Percentiles rank a stretch among this genome's conserved stretches.
These are phyloP conservation scores for Fusarium aywerte DNA, from an alignment of 2,329 filamentous ascomycete genomes.

Conservation along the genomic window DNA sequence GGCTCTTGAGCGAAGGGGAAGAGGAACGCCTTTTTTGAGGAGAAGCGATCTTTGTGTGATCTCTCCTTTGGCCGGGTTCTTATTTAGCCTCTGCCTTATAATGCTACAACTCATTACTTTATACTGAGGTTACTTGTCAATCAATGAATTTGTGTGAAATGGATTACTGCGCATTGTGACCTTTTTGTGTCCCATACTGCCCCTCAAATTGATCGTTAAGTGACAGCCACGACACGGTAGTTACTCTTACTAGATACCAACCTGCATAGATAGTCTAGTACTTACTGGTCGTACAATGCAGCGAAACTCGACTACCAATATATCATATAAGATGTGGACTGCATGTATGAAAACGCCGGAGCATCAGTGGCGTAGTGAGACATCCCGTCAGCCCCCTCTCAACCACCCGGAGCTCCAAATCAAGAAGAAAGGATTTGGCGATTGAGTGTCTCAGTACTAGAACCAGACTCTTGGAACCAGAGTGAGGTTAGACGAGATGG, in stretches of 20 bases:
- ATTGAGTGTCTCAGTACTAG: not conserved
- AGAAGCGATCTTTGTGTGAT: slow-evolving; percentile 41
- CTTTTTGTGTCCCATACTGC: no score
- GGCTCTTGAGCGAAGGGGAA: slow-evolving; percentile 24
- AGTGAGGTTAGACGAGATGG: not conserved
- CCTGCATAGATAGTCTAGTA: no score
- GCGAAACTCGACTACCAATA: not conserved
- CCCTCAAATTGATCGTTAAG: not conserved
- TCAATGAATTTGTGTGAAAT: no score
- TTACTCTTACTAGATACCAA: not conserved
- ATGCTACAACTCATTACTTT: slow-evolving; percentile 56
- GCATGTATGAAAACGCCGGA: not conserved
- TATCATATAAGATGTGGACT: not conserved
- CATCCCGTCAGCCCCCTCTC: slow-evolving; percentile 2
- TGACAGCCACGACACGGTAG: not conserved
- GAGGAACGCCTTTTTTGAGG: slow-evolving; percentile 11
- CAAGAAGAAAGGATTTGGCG: not conserved
- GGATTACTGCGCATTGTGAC: no score
- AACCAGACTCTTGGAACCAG: not conserved
- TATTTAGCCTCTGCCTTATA: slow-evolving; percentile 56
- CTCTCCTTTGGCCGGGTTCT: slow-evolving; percentile 44
- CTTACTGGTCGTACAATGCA: not conserved
- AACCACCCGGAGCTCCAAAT: not conserved
- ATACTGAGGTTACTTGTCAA: no score
- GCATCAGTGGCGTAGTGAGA: slow-evolving; percentile 12